phyloP scores from a whole-genome alignment of 225 moss, liverwort and hornwort genomes.

The Physcomitrellopsis africana region DNA sequence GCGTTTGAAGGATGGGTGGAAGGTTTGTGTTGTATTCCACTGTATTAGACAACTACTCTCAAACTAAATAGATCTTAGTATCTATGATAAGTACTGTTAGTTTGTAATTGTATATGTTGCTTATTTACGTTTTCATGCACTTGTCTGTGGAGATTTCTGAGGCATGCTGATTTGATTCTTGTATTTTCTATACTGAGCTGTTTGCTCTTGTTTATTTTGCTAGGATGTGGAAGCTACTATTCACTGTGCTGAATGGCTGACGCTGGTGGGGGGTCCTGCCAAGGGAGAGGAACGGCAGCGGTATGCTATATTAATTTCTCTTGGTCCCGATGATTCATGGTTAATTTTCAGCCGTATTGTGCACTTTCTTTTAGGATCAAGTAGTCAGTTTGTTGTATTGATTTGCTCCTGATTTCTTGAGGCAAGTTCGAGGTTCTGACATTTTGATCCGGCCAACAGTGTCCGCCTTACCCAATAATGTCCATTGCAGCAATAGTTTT shows the following conservation, averaged over 20 bases:
- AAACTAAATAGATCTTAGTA: conserved; percentile 5
- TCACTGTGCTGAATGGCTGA: conserved; percentile 98
- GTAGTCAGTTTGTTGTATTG: conserved; percentile 11
- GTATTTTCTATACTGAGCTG: conserved; percentile 20
- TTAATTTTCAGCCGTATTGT: conserved; percentile 2
- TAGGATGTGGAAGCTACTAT: conserved; percentile 98
- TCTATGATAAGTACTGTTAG: conserved; percentile 2
- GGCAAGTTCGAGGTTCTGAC: not conserved
- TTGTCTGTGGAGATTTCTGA: not conserved
- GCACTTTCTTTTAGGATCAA: conserved; percentile 11
- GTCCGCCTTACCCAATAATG: not conserved
- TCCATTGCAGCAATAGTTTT: conserved; percentile 6
- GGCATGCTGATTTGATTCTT: not conserved
- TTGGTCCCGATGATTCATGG: conserved; percentile 11
- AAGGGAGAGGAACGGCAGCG: conserved; percentile 83
- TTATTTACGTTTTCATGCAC: not conserved
- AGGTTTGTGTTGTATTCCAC: conserved; percentile 56
- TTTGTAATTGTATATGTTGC: not conserved
- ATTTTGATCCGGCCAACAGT: conserved; percentile 11
- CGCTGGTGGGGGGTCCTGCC: conserved; percentile 91
- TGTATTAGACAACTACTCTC: not conserved
- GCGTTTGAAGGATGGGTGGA: conserved; percentile 99
- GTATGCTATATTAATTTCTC: conserved; percentile 46
- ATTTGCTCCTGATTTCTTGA: not conserved
- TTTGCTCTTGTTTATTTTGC: conserved; percentile 25